Evolutionary conservation across 2,329 filamentous ascomycete genomes (phyloP), one percentile per base, ranked within the genome.

Genomic region (Mariannaea elegans): DNA sequence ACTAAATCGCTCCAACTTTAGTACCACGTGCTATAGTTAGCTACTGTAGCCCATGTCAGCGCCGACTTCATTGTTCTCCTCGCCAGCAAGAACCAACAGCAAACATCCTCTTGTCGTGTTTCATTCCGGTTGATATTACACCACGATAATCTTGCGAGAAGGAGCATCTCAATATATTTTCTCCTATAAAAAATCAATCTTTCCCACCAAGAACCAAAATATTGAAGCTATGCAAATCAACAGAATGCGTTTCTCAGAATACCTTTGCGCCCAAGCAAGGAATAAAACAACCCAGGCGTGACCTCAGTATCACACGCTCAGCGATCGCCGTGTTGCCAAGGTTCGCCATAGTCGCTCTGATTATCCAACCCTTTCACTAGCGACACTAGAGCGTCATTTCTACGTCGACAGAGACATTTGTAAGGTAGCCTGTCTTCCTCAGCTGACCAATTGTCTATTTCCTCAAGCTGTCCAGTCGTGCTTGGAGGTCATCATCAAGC

Each of bases 401-500:
- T 31, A 27, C 12, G 24, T n/a, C 27, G 4, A 7, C 16, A n/a
- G 7, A 41, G 38, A n/a, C 14, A 18, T 21, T 41, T 41, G n/a
- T 6, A 41, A 18, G n/a, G n/a, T 14, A 6, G 14, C 38, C 41
- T n/a, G 48, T 42, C 27, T 46, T 14, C 47, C 27, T 16, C 23
- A 19, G 51, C 32, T 27, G 49, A 29, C 34, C 36, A 23, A 5
- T 29, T 23, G 7, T 38, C 74, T 76, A 87, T 75, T 84, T 83
- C 72, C 91, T 85, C 65, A 98, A 81, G 76, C 94, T 97, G 75
- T 98, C 93, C 51, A 99, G 84, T 59, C 95, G 88, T 65, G 95
- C 94, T 80, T 98, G 94, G 23, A 99, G 86, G 75, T 97, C 95
- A 72, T 97, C 93, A 71, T 97, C 94, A n/a, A 87, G 89, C 5